Base-by-base conservation (phyloP, 805 yeast species). In the Lipomyces yamadae region DNA sequence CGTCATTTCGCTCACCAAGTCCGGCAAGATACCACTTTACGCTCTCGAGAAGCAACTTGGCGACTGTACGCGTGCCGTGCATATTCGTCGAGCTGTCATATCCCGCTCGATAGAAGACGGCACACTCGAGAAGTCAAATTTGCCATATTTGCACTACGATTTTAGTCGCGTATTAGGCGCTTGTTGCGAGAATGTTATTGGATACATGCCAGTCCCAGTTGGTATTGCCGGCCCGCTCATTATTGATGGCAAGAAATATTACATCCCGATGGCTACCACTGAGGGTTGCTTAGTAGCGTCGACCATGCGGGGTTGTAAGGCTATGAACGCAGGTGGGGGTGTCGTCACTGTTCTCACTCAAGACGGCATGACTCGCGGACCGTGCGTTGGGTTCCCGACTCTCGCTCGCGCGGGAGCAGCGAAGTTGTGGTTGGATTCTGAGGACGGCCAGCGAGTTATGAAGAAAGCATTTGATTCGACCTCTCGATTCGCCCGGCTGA, bases 351-450 rank as follows among this genome's bases (percentile, higher is more conserved):
- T 94, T 33, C 83, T 95, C 72, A 91, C 97, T 13, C 90, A 88
- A 73, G 99, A 95, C 77, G 98, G 98, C 78, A 95, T 95, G 99
- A 93, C 99, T 18, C 90, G 99, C 82, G 99, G 99, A 52, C 99
- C 99, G 56, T 92, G 97, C 84, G 97, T 95, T 61, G 82, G 90
- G 39, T 95, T 95, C 83, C 90, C 95, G 56, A 79, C 89, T 7
- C 84, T 95, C 76, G 77, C 82, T 33, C 87, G 98, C 80, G 92
- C 98, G 10, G 99, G 98, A 75, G 92, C 92, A 33, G 95, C 97
- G 74, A 95, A 95, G 78, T 79, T 90, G 37, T 95, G 98, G 98
- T 82, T 95, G 65, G 99, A 95, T 77, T 90, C 97, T 42, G 96
- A 90, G 70, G 98, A 92, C 74, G 99, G 99, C 68, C 95, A 89